Evolutionary conservation across 208 protist genomes (phyloP).

Genomic region (Crithidia expoeki): DNA sequence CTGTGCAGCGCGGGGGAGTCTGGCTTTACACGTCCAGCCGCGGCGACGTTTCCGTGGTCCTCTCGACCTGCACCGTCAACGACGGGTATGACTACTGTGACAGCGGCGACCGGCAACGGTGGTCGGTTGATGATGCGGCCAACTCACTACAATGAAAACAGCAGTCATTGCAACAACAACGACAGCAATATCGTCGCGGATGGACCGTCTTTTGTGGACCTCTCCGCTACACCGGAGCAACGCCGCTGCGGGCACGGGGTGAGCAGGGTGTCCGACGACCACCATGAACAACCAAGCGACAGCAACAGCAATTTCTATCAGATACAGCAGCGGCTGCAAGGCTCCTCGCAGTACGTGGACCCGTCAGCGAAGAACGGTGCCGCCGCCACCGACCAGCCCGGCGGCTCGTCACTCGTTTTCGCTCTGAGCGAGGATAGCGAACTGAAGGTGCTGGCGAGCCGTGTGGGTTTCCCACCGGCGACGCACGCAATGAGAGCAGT

Average conservation of each 20-base stretch:
- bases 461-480: conserved; percentile 4
- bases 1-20: not conserved
- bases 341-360: not conserved
- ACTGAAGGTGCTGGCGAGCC: conserved; percentile 39
- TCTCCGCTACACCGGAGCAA: conserved; percentile 13
- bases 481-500: too few species aligned
- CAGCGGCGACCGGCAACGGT: not conserved
- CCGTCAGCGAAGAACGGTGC: not conserved
- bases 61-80: not conserved
- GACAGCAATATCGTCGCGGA: too few species aligned
- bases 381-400: not conserved
- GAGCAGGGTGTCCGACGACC: not conserved
- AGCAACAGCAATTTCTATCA: not conserved
- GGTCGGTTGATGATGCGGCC: not conserved
- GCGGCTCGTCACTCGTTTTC: conserved; percentile 34
- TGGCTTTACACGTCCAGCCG: conserved; percentile 3
- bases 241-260: not conserved
- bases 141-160: not conserved
- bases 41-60: conserved; percentile 9
- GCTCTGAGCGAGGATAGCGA: conserved; percentile 44
- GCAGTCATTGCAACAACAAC: not conserved
- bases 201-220: not conserved
- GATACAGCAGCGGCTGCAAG: not conserved
- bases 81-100: not conserved
- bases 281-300: not conserved